Evolutionary conservation across 208 protist species (phyloP), one percentile per base, ranked within the genome.

Genomic region (Leishmania arabica): DNA sequence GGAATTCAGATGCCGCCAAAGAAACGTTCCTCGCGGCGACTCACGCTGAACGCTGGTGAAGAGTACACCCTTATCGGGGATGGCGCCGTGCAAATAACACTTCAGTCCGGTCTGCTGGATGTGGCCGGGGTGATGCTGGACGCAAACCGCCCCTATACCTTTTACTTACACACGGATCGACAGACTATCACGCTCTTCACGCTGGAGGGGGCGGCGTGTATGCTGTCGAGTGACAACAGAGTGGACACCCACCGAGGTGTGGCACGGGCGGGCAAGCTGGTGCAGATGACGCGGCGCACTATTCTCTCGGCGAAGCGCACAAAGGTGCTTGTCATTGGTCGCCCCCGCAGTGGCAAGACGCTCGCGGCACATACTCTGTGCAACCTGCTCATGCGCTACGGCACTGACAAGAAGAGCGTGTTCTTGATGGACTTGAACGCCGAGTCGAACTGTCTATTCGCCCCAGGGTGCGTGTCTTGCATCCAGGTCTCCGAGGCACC

Each of bases 41-140:
- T 96, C 47, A 88, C 86, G 13, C 87, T 97, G 68, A 91, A 89
- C 72, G 92, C 94, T 2, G 94, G 92, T 21, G 90, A 96, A 89
- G 92, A 97, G 87, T 93, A 90, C 73, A 90, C 89, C 13, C 76
- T 97, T 27, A 79, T 73, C 19, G 89, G 92, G 37, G 89, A 51
- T 74, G 88, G 91, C 34, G 58, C 70, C 4, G 84, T 97, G 37
- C 51, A 84, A 15, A 69, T 97, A 40, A 79, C 82, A 34, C 88
- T 97, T 47, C 80, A 84, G 19, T 89, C 88, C 9, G 94, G 94
- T n/a, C 91, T 95, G 9, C 81, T 97, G 3, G 88, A 95, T 31
- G 82, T 97, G 3, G 91, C 90, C 11, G 94, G 94, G 34, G 88
- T 91, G 40, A 85, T 90, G 79, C 83, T 97, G 17, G 88, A 91